A percentile compares a stretch with the other conserved stretches of the same genome.
These are phyloP conservation scores for Phanerochaete sordida DNA, from an alignment of 768 basidiomycete genomes.

Conservation along the genomic window DNA sequence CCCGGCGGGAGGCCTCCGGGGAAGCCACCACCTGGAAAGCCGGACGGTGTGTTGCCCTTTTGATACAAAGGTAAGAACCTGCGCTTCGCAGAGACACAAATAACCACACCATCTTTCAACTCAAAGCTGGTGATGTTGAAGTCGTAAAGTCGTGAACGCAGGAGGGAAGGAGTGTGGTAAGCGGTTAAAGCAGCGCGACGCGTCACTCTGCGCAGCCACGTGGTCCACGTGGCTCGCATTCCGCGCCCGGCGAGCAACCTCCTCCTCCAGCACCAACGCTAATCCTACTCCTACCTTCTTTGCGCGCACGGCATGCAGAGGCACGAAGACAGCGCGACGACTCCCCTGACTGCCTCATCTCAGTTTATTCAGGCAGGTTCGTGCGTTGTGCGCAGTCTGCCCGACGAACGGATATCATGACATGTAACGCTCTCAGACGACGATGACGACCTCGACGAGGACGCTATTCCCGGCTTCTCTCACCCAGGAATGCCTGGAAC, in stretches of 20 bases:
- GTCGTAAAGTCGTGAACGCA: not conserved
- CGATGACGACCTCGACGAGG: conserved; percentile 82
- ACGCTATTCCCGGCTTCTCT: conserved; percentile 75
- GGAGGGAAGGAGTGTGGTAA: conserved; percentile 6
- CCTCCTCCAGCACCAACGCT: too few species aligned
- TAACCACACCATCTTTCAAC: not conserved
- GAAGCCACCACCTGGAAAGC: conserved; percentile 35
- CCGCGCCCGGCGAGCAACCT: not conserved
- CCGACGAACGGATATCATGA: not conserved
- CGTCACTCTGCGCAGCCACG: conserved; percentile 25
- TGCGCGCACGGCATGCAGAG: conserved; percentile 16
- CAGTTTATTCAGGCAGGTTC: conserved; percentile 81
- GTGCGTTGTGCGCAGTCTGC: conserved; percentile 2
- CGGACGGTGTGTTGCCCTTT: conserved; percentile 78
- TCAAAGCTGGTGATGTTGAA: not conserved
- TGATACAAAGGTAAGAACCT: not conserved
- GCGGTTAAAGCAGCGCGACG: conserved; percentile 25
- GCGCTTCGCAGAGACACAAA: not conserved
- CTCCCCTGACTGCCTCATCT: conserved; percentile 48
- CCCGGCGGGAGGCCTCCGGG: conserved; percentile 22
- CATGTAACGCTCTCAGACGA: conserved; percentile 41
- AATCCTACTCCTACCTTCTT: too few species aligned
- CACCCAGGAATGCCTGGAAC: conserved; percentile 49
- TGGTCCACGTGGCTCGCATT: conserved; percentile 16
- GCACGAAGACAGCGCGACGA: conserved; percentile 19